phyloP scores from a whole-genome alignment of 2,329 filamentous ascomycete species.

The Macrophomina phaseolina region DNA sequence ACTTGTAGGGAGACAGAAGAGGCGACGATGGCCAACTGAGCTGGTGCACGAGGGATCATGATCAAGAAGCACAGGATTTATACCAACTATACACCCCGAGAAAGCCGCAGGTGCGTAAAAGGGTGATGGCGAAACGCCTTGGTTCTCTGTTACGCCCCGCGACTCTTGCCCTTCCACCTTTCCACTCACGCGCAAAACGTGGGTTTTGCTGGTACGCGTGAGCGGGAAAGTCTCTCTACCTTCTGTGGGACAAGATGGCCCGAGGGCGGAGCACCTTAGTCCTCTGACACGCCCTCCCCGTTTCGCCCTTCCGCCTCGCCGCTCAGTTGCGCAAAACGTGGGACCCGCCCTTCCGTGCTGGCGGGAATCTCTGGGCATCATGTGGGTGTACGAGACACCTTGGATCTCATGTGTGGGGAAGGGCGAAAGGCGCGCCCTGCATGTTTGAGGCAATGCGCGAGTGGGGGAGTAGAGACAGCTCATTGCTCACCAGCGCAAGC shows the following conservation, averaged over 20 bases:
- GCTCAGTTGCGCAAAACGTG: conserved; percentile 17
- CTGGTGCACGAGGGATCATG: not conserved
- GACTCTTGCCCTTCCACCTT: conserved; percentile 1
- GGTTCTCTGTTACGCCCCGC: not conserved
- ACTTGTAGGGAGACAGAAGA: not conserved
- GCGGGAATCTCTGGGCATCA: not conserved
- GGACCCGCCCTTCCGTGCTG: not conserved
- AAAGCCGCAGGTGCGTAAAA: not conserved
- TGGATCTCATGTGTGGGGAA: not conserved
- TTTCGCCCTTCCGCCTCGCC: not conserved
- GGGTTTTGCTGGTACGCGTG: not conserved
- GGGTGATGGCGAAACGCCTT: not conserved
- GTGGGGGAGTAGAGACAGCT: not conserved
- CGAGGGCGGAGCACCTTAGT: conserved; percentile 1
- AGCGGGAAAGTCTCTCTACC: not conserved
- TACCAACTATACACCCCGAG: not conserved
- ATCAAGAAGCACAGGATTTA: not conserved
- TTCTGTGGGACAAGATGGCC: not conserved
- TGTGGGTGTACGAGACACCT: not conserved
- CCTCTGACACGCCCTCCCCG: not conserved
- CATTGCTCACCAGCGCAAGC: conserved; percentile 8
- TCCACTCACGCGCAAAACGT: conserved; percentile 12
- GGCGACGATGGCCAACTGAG: not conserved
- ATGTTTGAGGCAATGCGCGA: not conserved
- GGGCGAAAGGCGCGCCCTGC: not conserved